Percentiles rank a stretch among this genome's conserved stretches.
phyloP scores from a whole-genome alignment of 192 early-diverging fungal genomes.

The Coemansia sp. region DNA sequence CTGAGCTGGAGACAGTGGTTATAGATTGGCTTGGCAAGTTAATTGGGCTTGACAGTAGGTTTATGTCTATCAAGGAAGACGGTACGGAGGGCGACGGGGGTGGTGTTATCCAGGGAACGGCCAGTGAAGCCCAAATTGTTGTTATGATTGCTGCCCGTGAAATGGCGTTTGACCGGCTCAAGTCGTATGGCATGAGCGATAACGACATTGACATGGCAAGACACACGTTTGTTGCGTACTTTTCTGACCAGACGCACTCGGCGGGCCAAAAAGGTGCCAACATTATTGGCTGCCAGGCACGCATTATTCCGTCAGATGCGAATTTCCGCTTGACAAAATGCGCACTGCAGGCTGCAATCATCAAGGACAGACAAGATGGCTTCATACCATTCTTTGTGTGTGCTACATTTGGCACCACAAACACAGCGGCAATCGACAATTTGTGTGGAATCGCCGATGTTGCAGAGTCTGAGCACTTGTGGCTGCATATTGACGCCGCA shows the following conservation, averaged over 20 bases:
- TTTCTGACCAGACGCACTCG: constrained; percentile 64
- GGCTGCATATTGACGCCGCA: constrained; percentile 69
- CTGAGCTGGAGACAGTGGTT: constrained; percentile 63
- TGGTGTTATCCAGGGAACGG: constrained; percentile 66
- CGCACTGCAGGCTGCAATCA: constrained; percentile 52
- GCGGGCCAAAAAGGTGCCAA: constrained; percentile 58
- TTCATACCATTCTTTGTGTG: constrained; percentile 66
- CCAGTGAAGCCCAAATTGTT: constrained; percentile 61
- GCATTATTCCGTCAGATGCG: constrained; percentile 42
- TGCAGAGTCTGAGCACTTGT: constrained; percentile 46
- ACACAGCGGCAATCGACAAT: constrained; percentile 58
- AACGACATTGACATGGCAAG: constrained; percentile 24
- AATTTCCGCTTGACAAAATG: constrained; percentile 41
- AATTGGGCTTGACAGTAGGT: constrained; percentile 59
- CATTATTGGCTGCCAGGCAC: constrained; percentile 36
- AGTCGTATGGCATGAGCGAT: constrained; percentile 23
- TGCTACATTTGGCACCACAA: constrained; percentile 67
- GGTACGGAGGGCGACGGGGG: constrained; percentile 58
- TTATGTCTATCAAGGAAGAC: constrained; percentile 46
- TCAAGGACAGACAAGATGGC: constrained; percentile 52
- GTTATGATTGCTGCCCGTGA: constrained; percentile 62
- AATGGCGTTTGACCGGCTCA: constrained; percentile 39
- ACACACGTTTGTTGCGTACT: constrained; percentile 59
- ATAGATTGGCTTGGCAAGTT: constrained; percentile 68
- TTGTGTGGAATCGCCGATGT: constrained; percentile 57